Base-by-base conservation (phyloP, 192 early-diverging fungal species). In the Chytriomyces hyalinus region DNA sequence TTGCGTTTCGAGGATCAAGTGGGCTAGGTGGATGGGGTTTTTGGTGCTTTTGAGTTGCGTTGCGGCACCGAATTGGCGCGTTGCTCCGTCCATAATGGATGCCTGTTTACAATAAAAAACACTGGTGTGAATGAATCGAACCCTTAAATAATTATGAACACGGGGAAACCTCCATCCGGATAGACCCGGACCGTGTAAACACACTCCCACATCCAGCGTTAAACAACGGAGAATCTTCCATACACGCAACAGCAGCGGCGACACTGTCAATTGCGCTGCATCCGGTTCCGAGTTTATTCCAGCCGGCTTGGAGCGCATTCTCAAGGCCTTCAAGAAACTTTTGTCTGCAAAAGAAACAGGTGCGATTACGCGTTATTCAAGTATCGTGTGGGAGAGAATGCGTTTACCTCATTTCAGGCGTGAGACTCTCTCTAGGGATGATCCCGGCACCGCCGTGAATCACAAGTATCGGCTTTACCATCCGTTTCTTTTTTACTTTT, bases 151-250 rank as follows among this genome's bases (percentile, higher is more conserved):
- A 10, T 36, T 49, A 8, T 28, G 45, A 15, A 44, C 51, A 0
- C 0, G 24, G 43, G 47, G 50, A 65, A 61, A 84, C 83, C 67
- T 84, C 79, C 43, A 47, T 50, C 13, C 76, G 64, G 67, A 64
- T 75, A 50, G 68, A 78, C 13, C 85, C 85, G 20, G 77, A 61
- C 20, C 73, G 46, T 8, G 78, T 81, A 73, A 84, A 86, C 9
- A 86, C 85, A 15, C 81, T 68, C 22, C 85, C 85, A 65, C 81
- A 81, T 36, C 85, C 85, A 26, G 85, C 85, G 57, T 87, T 87
- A 74, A 85, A 87, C 22, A 87, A 57, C n/a, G 85, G 85, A 72
- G 69, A 82, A 65, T 87, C 85, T 81, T 77, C 48, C 44, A 75
- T 44, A 46, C 7, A 49, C 6, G 44, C 49, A 46, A 82, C 75